Conservation (phyloP, 345 rosid genomes). For the Citrus unshiu region DNA sequence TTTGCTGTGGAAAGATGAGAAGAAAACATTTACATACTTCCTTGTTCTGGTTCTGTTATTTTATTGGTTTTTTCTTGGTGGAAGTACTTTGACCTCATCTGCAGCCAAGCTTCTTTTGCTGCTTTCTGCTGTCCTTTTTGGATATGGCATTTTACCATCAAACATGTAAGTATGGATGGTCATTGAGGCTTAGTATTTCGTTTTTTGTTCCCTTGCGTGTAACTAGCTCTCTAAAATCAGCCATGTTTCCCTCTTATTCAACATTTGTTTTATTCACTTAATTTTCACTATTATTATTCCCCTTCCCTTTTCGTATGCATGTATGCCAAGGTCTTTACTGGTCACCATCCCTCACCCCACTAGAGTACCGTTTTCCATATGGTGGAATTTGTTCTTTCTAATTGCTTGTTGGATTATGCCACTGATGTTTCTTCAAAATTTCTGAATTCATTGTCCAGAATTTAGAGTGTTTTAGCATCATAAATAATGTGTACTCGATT, state of each 20-base stretch:
- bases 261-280: background rate
- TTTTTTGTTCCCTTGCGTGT: background rate
- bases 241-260: background rate
- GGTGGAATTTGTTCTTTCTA: background rate
- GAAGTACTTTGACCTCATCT: constrained; percentile 69
- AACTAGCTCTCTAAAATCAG: background rate
- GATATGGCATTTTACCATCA: constrained; percentile 49
- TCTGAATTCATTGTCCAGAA: background rate
- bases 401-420: background rate
- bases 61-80: constrained; percentile 78
- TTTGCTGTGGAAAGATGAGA: constrained; percentile 94
- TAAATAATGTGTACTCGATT: background rate
- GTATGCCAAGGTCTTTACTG: background rate
- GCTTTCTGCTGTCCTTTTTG: constrained; percentile 43
- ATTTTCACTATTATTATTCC: background rate
- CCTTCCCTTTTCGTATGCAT: background rate
- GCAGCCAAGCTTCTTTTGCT: constrained; percentile 62
- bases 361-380: background rate
- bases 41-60: constrained; percentile 45
- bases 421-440: background rate
- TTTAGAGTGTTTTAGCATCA: background rate
- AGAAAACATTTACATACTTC: constrained; percentile 65
- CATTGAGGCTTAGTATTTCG: background rate
- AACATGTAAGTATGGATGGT: constrained; percentile 51
- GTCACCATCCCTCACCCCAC: background rate